Percentiles rank a stretch among this genome's conserved stretches.
phyloP scores from a whole-genome alignment of 495 filamentous ascomycete species.

The Podospora australis region DNA sequence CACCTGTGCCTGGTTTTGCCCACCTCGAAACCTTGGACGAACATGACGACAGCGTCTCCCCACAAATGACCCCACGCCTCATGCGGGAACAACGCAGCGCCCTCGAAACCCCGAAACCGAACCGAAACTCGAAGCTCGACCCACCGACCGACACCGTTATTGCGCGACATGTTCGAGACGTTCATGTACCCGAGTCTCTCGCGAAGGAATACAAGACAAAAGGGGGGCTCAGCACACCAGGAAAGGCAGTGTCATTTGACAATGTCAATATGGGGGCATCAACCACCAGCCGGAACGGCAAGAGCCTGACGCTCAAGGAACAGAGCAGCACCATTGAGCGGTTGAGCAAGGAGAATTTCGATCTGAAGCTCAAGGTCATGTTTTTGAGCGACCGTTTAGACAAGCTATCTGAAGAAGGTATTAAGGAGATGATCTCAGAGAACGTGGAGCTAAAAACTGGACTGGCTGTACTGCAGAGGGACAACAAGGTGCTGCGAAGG shows the following conservation, averaged over 20 bases:
- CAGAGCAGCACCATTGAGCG: constrained; percentile 95
- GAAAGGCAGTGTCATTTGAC: constrained; percentile 51
- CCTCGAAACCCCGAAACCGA: constrained; percentile 44
- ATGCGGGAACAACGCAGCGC: constrained; percentile 20
- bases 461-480: constrained; percentile 77
- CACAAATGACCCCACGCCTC: constrained; percentile 17
- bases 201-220: constrained; percentile 69
- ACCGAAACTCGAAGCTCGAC: constrained; percentile 35
- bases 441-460: constrained; percentile 93
- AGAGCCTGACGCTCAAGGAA: constrained; percentile 89
- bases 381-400: constrained; percentile 91
- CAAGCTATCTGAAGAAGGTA: constrained; percentile 88
- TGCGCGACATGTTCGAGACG: constrained; percentile 76
- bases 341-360: constrained; percentile 93
- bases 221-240: constrained; percentile 48
- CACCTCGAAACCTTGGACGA: constrained; percentile 49
- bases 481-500: constrained; percentile 72
- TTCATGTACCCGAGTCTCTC: constrained; percentile 83
- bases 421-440: constrained; percentile 95
- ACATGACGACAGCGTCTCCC: constrained; percentile 31
- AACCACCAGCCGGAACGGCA: constrained; percentile 55
- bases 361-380: constrained; percentile 94
- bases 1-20: constrained; percentile 25
- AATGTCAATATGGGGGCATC: constrained; percentile 24
- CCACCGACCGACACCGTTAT: constrained; percentile 83